Evolutionary conservation across 306 rosid species (phyloP).

Genomic region (Vigna angularis): DNA sequence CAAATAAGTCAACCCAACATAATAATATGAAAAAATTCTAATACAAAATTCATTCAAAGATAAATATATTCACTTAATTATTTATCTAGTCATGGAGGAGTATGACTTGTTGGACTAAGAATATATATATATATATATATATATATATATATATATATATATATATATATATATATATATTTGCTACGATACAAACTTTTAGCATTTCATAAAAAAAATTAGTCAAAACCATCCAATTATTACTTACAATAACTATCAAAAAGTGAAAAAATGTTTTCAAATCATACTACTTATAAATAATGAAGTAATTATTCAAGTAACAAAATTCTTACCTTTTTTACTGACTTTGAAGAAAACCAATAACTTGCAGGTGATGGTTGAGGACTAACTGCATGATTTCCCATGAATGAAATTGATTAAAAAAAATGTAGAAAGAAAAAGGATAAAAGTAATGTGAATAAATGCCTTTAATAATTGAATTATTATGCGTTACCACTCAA

Average conservation of each 20-base stretch:
- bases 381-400: constrained; percentile 58
- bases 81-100: too few relatives aligned
- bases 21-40: too few relatives aligned
- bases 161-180: too few relatives aligned
- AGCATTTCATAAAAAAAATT: not conserved
- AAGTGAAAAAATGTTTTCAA: not conserved
- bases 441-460: not conserved
- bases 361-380: constrained; percentile 57
- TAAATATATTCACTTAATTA: too few relatives aligned
- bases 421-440: constrained; percentile 28
- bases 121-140: too few relatives aligned
- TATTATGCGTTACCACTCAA: constrained; percentile 58
- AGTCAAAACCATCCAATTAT: not conserved
- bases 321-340: constrained; percentile 62
- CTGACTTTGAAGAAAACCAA: constrained; percentile 83
- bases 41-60: too few relatives aligned
- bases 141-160: too few relatives aligned
- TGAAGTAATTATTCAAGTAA: not conserved
- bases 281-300: not conserved
- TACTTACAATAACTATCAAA: not conserved
- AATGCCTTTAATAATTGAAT: constrained; percentile 18
- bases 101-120: too few relatives aligned
- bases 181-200: not conserved
- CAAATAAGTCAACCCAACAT: too few relatives aligned
- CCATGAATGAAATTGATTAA: constrained; percentile 23